Evolutionary conservation across 345 rosid genomes (phyloP).

Genomic region (Aquilaria sinensis): DNA sequence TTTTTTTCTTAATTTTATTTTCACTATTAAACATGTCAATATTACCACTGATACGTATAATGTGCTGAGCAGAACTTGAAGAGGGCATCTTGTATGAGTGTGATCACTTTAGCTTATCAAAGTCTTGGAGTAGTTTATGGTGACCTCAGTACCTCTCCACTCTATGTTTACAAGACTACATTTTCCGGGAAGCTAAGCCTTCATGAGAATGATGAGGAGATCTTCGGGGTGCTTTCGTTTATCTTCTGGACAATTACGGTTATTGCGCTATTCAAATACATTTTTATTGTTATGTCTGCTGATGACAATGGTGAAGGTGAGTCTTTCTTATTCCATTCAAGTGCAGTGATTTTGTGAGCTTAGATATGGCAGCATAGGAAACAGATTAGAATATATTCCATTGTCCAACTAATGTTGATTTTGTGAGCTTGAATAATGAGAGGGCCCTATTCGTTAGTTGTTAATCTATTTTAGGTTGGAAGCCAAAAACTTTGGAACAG

Average conservation of each 20-base stretch:
- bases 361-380: slow-evolving; percentile 7
- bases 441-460: too few relatives aligned
- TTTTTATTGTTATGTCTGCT: slow-evolving; percentile 55
- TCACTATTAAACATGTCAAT: not conserved
- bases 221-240: slow-evolving; percentile 78
- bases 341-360: slow-evolving; percentile 9
- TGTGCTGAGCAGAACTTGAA: slow-evolving; percentile 45
- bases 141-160: slow-evolving; percentile 75
- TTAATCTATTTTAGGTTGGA: too few relatives aligned
- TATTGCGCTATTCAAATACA: slow-evolving; percentile 66
- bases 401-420: too few relatives aligned
- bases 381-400: too few relatives aligned
- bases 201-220: slow-evolving; percentile 68
- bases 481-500: too few relatives aligned
- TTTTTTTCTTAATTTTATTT: too few relatives aligned
- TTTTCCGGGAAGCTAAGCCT: slow-evolving; percentile 77
- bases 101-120: slow-evolving; percentile 74
- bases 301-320: slow-evolving; percentile 91
- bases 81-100: slow-evolving; percentile 44
- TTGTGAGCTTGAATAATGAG: too few relatives aligned
- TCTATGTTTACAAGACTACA: slow-evolving; percentile 74
- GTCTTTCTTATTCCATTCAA: slow-evolving; percentile 7
- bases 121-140: slow-evolving; percentile 93
- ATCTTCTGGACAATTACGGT: slow-evolving; percentile 91
- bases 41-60: slow-evolving; percentile 7